Percentiles rank a stretch among this genome's conserved stretches.
Evolutionary conservation across 1,284 basidiomycete genomes (phyloP).

Genomic region (Ganoderma lucidum): DNA sequence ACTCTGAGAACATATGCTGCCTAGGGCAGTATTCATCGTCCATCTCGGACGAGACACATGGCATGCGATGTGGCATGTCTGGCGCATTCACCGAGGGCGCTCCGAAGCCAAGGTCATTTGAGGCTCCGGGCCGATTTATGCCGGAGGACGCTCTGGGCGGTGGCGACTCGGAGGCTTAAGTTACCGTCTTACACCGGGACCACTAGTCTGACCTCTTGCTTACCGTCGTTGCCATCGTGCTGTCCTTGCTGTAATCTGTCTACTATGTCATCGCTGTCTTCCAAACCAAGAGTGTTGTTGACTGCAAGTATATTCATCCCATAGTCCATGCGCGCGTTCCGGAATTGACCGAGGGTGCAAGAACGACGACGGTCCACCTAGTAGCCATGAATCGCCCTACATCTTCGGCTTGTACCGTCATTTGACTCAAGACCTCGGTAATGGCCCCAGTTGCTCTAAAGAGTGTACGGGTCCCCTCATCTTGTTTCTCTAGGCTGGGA

Average conservation of each 20-base stretch:
- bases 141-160: not conserved
- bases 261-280: conserved; percentile 32
- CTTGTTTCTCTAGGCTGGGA: conserved; percentile 68
- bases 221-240: conserved; percentile 8
- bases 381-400: conserved; percentile 80
- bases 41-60: not conserved
- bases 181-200: not conserved
- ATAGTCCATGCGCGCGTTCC: not conserved
- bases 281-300: conserved; percentile 58
- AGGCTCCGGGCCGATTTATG: conserved; percentile 2
- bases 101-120: not conserved
- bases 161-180: not conserved
- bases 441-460: conserved; percentile 13
- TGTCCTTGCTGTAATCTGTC: conserved; percentile 12
- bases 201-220: conserved; percentile 9
- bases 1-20: not conserved
- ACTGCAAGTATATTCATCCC: conserved; percentile 53
- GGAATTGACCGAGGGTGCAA: conserved; percentile 37
- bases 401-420: conserved; percentile 81
- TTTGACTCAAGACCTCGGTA: conserved; percentile 72
- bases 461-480: not conserved
- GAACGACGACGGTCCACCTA: conserved; percentile 92
- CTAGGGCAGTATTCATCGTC: not conserved
- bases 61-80: not conserved
- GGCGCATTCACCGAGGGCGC: not conserved